phyloP scores from a whole-genome alignment of 2,329 filamentous ascomycete genomes.

The Emmonsiellopsis sp. region DNA sequence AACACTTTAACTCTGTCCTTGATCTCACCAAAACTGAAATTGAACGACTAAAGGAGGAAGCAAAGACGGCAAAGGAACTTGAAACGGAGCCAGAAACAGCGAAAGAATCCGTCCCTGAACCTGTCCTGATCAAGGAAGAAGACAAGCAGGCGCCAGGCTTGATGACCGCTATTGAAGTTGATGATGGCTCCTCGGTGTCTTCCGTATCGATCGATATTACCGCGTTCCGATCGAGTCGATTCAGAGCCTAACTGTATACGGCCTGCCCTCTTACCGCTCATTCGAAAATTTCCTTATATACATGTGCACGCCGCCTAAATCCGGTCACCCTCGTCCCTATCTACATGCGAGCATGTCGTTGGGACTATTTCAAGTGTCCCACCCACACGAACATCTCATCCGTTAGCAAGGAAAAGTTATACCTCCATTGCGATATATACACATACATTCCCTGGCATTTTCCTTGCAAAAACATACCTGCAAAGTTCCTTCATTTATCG shows the following conservation, averaged over 20 bases:
- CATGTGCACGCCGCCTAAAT: background rate
- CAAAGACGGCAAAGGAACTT: conserved; percentile 1
- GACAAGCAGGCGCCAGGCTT: conserved; percentile 12
- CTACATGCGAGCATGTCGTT: too few relatives aligned
- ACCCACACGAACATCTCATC: too few relatives aligned
- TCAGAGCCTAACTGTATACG: conserved; percentile 9
- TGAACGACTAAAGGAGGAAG: conserved; percentile 35
- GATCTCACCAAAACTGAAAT: conserved; percentile 53
- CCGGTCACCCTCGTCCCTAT: too few relatives aligned
- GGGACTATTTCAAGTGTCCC: too few relatives aligned
- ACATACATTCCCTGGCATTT: background rate
- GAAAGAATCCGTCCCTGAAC: background rate
- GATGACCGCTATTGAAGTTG: conserved; percentile 25
- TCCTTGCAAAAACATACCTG: background rate
- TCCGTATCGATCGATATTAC: conserved; percentile 28
- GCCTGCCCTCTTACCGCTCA: background rate
- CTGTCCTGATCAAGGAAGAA: background rate
- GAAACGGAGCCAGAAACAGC: conserved; percentile 1
- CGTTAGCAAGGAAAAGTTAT: too few relatives aligned
- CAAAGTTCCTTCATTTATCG: background rate
- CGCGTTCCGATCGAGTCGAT: conserved; percentile 24
- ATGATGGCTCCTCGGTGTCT: conserved; percentile 25
- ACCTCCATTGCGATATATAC: background rate
- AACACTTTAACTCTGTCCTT: conserved; percentile 55
- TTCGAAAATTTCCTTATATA: background rate